Evolutionary conservation across 2,329 filamentous ascomycete genomes (phyloP), one percentile per base, ranked within the genome.

Genomic region (Chaetomium sp.): DNA sequence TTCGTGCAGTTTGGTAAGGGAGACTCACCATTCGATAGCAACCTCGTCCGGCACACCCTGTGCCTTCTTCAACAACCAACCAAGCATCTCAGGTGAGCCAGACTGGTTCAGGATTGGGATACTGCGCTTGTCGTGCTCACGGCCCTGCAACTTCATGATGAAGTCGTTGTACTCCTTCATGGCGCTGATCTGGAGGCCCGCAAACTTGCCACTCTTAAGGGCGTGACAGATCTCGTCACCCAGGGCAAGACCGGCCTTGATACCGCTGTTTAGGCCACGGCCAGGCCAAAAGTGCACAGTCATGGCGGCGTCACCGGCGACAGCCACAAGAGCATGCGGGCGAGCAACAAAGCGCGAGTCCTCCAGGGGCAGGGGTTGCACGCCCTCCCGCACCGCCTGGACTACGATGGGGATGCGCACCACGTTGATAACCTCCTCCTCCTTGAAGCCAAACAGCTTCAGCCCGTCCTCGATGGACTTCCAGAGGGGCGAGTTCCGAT

Each of bases 281-380:
- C 76, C 76, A 0, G 76, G 75, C 76, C 75, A 77, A 57, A 77
- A 77, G 63, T 77, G 75, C 3, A 77, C 75, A 8, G 74, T 76
- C 74, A 77, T 77, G 27, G 74, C 74, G 1, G 75, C 74, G 42
- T 78, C 76, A 1, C 75, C 76, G 0, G 75, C 74, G 1, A 78
- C 72, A 0, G 75, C 74, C 0, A 76, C 75, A 1, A 77, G 71
- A 0, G 69, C 75, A 21, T 76, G 74, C 1, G 74, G 73, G 0
- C 74, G 72, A 10, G 63, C 66, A 50, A 74, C 61, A 12, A 62
- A 70, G 23, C 65, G 65, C 4, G 71, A 71, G 56, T 76, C 74
- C 19, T 65, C 66, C 0, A 69, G 67, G 0, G 72, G 72, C 6
- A 77, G 66, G 50, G 63, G 61, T 31, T 75, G 73, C 2, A 75